phyloP scores from a whole-genome alignment of 129 eudicot species.

The Escallonia rubra region DNA sequence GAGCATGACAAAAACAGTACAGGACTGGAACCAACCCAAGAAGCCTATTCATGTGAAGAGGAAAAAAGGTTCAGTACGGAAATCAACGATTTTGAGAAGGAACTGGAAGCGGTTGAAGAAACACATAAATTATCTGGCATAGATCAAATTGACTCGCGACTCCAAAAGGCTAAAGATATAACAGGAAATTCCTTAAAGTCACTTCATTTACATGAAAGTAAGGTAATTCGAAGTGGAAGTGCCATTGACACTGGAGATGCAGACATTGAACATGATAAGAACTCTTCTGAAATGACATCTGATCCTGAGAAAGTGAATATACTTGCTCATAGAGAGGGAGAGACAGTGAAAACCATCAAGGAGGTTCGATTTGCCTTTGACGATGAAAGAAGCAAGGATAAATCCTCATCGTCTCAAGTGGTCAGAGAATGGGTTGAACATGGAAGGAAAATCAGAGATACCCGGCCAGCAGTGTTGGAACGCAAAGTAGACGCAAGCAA shows the following conservation, averaged over 20 bases:
- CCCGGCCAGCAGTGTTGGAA: constrained; percentile 5
- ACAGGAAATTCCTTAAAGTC: constrained; percentile 8
- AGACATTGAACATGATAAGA: constrained; percentile 13
- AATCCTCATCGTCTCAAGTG: constrained; percentile 20
- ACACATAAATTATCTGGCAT: constrained; percentile 12
- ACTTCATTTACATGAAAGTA: constrained; percentile 9
- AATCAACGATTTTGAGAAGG: constrained; percentile 16
- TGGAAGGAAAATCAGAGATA: constrained; percentile 28
- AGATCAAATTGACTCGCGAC: constrained; percentile 16
- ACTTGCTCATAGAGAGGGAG: constrained; percentile 15
- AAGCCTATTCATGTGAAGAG: constrained; percentile 13
- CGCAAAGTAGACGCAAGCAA: constrained; percentile 12
- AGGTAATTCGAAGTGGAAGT: constrained; percentile 14
- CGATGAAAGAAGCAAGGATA: constrained; percentile 20
- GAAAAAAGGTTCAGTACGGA: constrained; percentile 12
- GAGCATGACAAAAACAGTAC: constrained; percentile 17
- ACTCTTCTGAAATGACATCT: constrained; percentile 11
- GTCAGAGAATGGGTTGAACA: constrained; percentile 22
- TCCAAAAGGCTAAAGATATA: constrained; percentile 16
- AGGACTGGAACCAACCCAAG: constrained; percentile 20
- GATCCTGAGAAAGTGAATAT: constrained; percentile 20
- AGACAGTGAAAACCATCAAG: constrained; percentile 7
- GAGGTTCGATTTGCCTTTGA: constrained; percentile 17
- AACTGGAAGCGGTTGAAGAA: constrained; percentile 37
- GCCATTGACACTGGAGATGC: constrained; percentile 19